phyloP scores from a whole-genome alignment of 768 basidiomycete genomes.

The Leccinum longicurvipes region DNA sequence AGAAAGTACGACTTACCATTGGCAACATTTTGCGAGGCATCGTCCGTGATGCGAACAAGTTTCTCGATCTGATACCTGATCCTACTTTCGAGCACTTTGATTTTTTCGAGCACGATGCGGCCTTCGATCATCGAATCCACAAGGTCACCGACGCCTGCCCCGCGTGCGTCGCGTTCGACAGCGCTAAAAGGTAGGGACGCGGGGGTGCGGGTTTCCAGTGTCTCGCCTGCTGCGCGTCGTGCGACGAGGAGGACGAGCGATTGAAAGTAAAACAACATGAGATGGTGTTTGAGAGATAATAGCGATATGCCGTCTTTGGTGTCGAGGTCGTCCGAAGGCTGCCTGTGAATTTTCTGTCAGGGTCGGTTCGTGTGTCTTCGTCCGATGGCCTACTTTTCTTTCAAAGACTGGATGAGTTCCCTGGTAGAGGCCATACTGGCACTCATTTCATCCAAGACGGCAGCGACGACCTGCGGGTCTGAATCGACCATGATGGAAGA shows the following conservation, averaged over 20 bases:
- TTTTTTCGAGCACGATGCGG: slow-evolving; percentile 85
- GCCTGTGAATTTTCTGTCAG: slow-evolving; percentile 26
- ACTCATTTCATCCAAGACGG: slow-evolving; percentile 53
- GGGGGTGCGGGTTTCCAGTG: slow-evolving; percentile 49
- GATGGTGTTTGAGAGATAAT: slow-evolving; percentile 81
- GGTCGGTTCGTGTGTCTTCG: neutral
- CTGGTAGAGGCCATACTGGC: slow-evolving; percentile 59
- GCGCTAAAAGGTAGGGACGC: slow-evolving; percentile 52
- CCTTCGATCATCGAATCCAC: slow-evolving; percentile 78
- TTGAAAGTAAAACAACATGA: slow-evolving; percentile 82
- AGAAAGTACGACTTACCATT: slow-evolving; percentile 50
- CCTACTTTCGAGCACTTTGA: slow-evolving; percentile 76
- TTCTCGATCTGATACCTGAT: slow-evolving; percentile 98
- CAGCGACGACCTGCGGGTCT: slow-evolving; percentile 15
- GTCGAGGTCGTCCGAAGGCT: slow-evolving; percentile 39
- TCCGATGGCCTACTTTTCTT: slow-evolving; percentile 46
- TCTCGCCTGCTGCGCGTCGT: slow-evolving; percentile 67
- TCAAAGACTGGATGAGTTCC: slow-evolving; percentile 50
- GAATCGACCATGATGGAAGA: slow-evolving; percentile 17
- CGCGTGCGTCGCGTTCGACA: slow-evolving; percentile 50
- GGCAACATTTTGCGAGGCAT: slow-evolving; percentile 42
- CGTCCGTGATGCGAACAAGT: slow-evolving; percentile 73
- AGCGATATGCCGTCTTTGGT: slow-evolving; percentile 84
- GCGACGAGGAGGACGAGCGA: slow-evolving; percentile 71
- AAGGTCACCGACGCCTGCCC: slow-evolving; percentile 63